Conservation (phyloP, 2,329 filamentous ascomycete species). For the Zymoseptoria pseudotritici region DNA sequence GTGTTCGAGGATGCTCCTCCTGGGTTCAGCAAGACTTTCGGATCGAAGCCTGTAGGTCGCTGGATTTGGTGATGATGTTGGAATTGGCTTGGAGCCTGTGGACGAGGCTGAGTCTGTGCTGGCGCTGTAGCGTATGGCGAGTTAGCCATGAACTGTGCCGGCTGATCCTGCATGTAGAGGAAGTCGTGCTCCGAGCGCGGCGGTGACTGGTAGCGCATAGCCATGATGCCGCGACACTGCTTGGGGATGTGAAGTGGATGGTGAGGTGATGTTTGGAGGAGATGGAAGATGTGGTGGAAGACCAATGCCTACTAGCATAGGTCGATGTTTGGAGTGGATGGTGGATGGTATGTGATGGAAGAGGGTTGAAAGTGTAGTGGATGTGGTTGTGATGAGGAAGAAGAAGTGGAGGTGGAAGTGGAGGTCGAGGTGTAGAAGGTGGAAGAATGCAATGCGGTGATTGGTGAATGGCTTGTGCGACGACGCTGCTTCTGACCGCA, state of each 20-base stretch:
- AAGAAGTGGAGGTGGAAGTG: too few species aligned
- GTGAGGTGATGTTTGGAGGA: not conserved
- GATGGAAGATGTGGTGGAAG: not conserved
- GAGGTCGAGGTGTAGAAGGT: not conserved
- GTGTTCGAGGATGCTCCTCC: too few species aligned
- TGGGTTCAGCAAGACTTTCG: not conserved
- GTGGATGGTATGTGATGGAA: not conserved
- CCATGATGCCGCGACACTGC: not conserved
- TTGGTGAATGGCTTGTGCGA: not conserved
- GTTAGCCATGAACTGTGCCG: not conserved
- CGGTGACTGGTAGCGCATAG: not conserved
- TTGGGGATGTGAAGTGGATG: not conserved
- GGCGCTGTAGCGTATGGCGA: not conserved
- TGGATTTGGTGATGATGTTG: not conserved
- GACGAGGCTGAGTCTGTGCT: not conserved
- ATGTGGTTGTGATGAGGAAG: too few species aligned
- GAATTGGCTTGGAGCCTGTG: not conserved
- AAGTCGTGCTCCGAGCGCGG: not conserved
- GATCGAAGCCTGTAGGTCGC: not conserved
- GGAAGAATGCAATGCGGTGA: not conserved
- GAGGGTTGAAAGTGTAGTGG: not conserved
- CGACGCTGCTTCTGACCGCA: constrained; percentile 1
- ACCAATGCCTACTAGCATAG: not conserved
- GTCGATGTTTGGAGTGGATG: not conserved
- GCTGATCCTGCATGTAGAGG: not conserved